phyloP scores from a whole-genome alignment of 305 asterid species.

The Fraxinus platypoda region DNA sequence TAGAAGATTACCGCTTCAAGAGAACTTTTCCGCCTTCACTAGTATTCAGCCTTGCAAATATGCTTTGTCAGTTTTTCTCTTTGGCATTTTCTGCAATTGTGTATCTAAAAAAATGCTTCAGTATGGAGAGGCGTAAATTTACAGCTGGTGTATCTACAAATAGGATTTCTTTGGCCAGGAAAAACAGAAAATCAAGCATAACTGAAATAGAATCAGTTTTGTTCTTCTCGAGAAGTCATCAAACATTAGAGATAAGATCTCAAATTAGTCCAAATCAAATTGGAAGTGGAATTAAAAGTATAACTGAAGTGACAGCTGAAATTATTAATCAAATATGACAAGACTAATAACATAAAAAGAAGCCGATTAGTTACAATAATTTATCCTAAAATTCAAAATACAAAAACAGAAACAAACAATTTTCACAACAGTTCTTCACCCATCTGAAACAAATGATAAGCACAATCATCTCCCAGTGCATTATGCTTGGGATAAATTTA shows the following conservation, averaged over 20 bases:
- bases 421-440: background rate
- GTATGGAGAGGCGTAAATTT: conserved; percentile 25
- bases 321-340: background rate
- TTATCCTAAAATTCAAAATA: background rate
- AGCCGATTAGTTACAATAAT: background rate
- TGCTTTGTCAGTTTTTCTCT: conserved; percentile 90
- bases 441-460: background rate
- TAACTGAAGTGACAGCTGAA: background rate
- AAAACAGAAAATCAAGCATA: background rate
- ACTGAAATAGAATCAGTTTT: background rate
- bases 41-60: conserved; percentile 90
- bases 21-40: conserved; percentile 91
- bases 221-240: background rate
- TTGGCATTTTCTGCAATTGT: conserved; percentile 99
- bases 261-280: background rate
- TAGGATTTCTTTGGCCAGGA: background rate
- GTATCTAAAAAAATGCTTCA: conserved; percentile 65
- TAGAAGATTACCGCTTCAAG: conserved; percentile 69
- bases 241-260: background rate
- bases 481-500: background rate
- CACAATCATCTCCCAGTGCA: background rate
- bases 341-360: background rate
- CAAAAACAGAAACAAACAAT: background rate
- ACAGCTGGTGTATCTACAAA: background rate
- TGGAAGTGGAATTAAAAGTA: background rate